Evolutionary conservation across 371 early-diverging fungal species (phyloP).

Genomic region (Entomophthora muscae): DNA sequence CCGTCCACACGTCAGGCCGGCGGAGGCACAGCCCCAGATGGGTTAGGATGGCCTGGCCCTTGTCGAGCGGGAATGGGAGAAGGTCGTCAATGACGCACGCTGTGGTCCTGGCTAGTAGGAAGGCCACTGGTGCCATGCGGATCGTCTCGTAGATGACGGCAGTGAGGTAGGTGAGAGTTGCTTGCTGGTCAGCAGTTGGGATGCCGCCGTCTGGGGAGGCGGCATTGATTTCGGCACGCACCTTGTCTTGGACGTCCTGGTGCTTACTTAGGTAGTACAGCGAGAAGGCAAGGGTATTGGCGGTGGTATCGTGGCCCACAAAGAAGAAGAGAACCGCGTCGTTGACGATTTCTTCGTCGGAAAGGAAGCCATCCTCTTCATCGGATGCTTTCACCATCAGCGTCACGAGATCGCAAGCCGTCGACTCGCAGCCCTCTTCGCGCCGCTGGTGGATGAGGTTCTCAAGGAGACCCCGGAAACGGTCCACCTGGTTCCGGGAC

Average conservation of each 20-base stretch:
- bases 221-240: conserved; percentile 13
- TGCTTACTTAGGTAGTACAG: conserved; percentile 20
- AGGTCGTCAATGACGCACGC: not conserved
- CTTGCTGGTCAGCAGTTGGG: not conserved
- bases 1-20: not conserved
- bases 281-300: conserved; percentile 20
- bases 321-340: conserved; percentile 19
- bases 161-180: not conserved
- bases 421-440: not conserved
- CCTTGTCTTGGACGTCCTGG: conserved; percentile 12
- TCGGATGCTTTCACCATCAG: conserved; percentile 13
- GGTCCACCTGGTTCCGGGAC: not conserved
- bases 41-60: not conserved
- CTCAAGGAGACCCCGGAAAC: not conserved
- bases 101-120: not conserved
- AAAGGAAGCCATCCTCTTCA: conserved; percentile 10
- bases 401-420: conserved; percentile 13
- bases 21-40: not conserved
- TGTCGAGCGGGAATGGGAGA: not conserved
- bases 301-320: conserved; percentile 25
- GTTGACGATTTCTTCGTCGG: conserved; percentile 11
- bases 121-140: not conserved
- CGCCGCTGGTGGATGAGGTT: conserved; percentile 4
- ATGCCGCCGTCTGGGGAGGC: not conserved
- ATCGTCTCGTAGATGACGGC: conserved; percentile 4